phyloP scores from a whole-genome alignment of 2,329 filamentous ascomycete genomes.

The Myriosclerotinia scirpicola region DNA sequence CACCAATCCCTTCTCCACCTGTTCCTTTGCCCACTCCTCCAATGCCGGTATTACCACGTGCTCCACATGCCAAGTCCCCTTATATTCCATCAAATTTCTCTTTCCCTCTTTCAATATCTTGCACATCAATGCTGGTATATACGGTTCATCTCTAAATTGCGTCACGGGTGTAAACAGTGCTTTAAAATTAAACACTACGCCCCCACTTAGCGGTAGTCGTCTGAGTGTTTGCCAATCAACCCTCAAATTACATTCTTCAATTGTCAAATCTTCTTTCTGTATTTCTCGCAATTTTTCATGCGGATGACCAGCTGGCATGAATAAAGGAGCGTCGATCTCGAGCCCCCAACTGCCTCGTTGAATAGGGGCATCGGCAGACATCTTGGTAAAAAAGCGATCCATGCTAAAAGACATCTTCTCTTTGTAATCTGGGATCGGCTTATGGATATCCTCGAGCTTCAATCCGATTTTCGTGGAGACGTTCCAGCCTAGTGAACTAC shows the following conservation, averaged over 20 bases:
- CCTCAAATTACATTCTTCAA: slow-evolving; percentile 64
- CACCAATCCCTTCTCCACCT: slow-evolving; percentile 61
- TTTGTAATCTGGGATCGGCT: slow-evolving; percentile 75
- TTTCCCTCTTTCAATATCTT: slow-evolving; percentile 73
- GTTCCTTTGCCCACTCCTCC: slow-evolving; percentile 63
- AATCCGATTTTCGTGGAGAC: slow-evolving; percentile 71
- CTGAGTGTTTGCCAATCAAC: slow-evolving; percentile 89
- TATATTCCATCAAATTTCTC: slow-evolving; percentile 71
- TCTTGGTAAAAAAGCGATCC: slow-evolving; percentile 79
- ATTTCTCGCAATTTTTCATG: slow-evolving; percentile 59
- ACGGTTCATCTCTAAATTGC: slow-evolving; percentile 70
- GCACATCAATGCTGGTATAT: slow-evolving; percentile 65
- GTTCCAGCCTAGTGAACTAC: slow-evolving; percentile 79
- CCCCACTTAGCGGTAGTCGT: slow-evolving; percentile 72
- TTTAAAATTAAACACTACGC: slow-evolving; percentile 85
- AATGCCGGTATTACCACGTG: slow-evolving; percentile 68
- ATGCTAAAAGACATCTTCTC: slow-evolving; percentile 87
- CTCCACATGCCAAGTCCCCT: slow-evolving; percentile 77
- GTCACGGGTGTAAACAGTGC: slow-evolving; percentile 74
- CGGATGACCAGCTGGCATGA: slow-evolving; percentile 67
- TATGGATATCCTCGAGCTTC: slow-evolving; percentile 69
- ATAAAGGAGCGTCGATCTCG: slow-evolving; percentile 73
- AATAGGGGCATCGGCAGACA: slow-evolving; percentile 72
- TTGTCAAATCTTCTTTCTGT: slow-evolving; percentile 56
- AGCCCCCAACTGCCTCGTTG: slow-evolving; percentile 84